Evolutionary conservation across 208 protist genomes (phyloP).

Genomic region (Porcisia hertigi): DNA sequence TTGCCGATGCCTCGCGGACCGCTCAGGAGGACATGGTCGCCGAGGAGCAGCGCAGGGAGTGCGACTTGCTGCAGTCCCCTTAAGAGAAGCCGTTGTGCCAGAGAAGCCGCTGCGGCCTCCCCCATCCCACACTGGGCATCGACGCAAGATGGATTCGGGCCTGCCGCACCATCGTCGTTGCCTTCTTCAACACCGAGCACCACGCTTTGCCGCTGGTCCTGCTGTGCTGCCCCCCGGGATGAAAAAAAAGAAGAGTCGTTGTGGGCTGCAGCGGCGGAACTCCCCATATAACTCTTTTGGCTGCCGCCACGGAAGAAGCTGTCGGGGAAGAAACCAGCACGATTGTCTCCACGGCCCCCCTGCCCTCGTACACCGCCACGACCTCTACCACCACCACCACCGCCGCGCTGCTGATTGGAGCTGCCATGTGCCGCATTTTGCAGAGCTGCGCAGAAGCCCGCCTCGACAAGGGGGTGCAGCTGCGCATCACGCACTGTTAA

Average conservation of each 20-base stretch:
- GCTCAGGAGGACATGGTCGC: constrained; percentile 63
- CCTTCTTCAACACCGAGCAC: constrained; percentile 2
- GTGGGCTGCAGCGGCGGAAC: neutral
- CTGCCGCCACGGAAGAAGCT: constrained; percentile 6
- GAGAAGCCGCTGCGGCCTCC: neutral
- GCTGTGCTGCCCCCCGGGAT: neutral
- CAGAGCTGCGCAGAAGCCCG: constrained; percentile 14
- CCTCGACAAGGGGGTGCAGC: constrained; percentile 38
- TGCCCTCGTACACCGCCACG: neutral
- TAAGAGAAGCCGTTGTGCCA: constrained; percentile 15
- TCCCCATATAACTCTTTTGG: neutral
- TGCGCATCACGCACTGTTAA: constrained; percentile 41
- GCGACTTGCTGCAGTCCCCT: constrained; percentile 60
- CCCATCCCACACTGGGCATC: neutral
- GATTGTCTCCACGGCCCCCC: neutral
- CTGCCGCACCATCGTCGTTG: neutral
- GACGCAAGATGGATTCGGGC: neutral
- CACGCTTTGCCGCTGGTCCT: neutral
- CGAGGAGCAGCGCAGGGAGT: constrained; percentile 61
- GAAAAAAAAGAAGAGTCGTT: neutral
- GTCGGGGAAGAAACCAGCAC: constrained; percentile 7
- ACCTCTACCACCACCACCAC: constrained; percentile 5
- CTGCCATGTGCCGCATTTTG: neutral
- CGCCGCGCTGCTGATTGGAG: neutral
- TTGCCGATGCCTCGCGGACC: constrained; percentile 65